Evolutionary conservation across 2,329 filamentous ascomycete species (phyloP).

Genomic region (Fusarium annulatum): DNA sequence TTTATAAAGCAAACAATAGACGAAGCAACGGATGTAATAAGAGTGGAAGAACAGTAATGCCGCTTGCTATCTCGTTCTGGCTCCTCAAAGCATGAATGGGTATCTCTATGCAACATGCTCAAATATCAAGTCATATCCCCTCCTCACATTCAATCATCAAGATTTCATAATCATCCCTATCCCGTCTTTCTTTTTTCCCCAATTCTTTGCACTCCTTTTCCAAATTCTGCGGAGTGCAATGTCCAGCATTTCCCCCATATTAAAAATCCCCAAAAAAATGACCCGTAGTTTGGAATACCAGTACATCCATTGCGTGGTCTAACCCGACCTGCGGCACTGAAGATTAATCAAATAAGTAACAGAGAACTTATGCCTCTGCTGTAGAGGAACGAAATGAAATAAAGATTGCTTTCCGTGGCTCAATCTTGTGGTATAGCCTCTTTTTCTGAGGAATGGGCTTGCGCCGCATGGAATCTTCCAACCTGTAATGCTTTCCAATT

Average conservation of each 20-base stretch:
- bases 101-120: slow-evolving; percentile 50
- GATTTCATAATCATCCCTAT: slow-evolving; percentile 38
- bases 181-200: background rate
- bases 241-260: slow-evolving; percentile 43
- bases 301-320: slow-evolving; percentile 45
- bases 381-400: slow-evolving; percentile 5
- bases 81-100: slow-evolving; percentile 45
- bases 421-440: slow-evolving; percentile 24
- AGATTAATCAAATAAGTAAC: slow-evolving; percentile 29
- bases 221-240: slow-evolving; percentile 36
- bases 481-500: slow-evolving; percentile 38
- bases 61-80: slow-evolving; percentile 47
- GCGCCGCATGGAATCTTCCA: slow-evolving; percentile 44
- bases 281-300: slow-evolving; percentile 40
- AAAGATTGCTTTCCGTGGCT: slow-evolving; percentile 1
- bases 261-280: slow-evolving; percentile 8
- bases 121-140: slow-evolving; percentile 39
- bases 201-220: slow-evolving; percentile 32
- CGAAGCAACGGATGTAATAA: background rate
- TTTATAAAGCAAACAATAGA: background rate
- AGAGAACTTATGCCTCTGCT: background rate
- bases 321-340: slow-evolving; percentile 46
- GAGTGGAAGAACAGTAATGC: slow-evolving; percentile 40
- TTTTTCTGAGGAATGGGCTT: slow-evolving; percentile 32
- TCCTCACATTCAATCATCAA: slow-evolving; percentile 42